Base-by-base conservation (phyloP, 2,329 filamentous ascomycete species). In the Fusarium avenaceum region DNA sequence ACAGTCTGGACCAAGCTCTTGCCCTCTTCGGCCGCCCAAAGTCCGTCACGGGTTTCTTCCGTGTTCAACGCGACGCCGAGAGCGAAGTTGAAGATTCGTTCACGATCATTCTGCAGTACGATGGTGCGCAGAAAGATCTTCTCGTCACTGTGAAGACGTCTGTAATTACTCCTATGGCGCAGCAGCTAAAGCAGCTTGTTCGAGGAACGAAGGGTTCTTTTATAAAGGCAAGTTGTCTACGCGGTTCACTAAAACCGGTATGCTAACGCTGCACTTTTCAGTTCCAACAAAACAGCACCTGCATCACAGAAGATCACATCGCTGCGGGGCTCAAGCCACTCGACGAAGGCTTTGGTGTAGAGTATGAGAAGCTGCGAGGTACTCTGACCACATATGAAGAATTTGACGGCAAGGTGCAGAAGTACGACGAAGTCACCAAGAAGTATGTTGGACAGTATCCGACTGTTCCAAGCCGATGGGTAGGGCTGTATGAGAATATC, bases 51-150 rank as follows among this genome's bases (percentile, higher is more conserved):
- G 70, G 56, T 6, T 73, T 73, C 45, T 68, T 72, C 20, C 70
- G 71, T 6, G 60, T 55, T 0, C 71, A 73, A 6, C 59, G 71
- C 2, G 69, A 59, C 0, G 60, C 53, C 2, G 58, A 73, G 1
- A 73, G 71, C n/a, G 71, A 73, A 5, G 77, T 83, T 9, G 80
- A 83, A 14, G 83, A 86, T 70, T 81, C 78, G 3, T 79, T 83
- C 61, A 91, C 88, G 0, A 84, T 90, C 4, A 71, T 91, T 38
- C 74, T 91, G 40, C 86, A 88, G 64, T 91, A 91, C 46, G 68
- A 72, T 5, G 77, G 76, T 0, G 66, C 75, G 4, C 75, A 77
- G 66, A 81, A 81, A 9, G 63, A 73, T 22, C 49, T 73, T 1
- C 59, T 73, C 2, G 71, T 73, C 0, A 73, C 71, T 0, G 61